Conservation (phyloP, 2,329 filamentous ascomycete species). For the Escovopsis weberi region DNA sequence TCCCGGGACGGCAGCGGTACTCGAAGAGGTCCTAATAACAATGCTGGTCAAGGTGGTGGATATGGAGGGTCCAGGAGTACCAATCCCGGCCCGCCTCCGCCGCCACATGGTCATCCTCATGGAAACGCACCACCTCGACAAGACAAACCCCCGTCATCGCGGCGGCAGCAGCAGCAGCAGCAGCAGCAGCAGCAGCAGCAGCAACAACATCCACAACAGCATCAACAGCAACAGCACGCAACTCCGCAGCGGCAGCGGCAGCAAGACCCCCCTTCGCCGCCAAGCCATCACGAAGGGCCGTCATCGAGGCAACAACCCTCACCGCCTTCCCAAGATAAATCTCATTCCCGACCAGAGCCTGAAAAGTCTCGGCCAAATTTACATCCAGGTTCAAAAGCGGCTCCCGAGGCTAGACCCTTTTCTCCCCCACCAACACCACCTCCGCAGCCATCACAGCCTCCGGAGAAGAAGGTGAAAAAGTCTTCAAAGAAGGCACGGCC, state of each 20-base stretch:
- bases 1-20: constrained; percentile 1
- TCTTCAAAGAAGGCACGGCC: background rate
- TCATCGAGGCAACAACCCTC: constrained; percentile 2
- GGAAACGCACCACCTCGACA: constrained; percentile 4
- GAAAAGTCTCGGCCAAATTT: constrained; percentile 8
- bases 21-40: constrained; percentile 1
- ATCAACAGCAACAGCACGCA: background rate
- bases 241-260: background rate
- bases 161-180: background rate
- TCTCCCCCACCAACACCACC: constrained; percentile 10
- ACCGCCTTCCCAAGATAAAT: background rate
- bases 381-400: constrained; percentile 1
- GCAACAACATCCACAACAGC: background rate
- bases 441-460: constrained; percentile 5
- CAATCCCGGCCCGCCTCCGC: constrained; percentile 8
- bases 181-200: background rate
- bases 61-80: constrained; percentile 7
- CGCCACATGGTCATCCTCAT: constrained; percentile 2
- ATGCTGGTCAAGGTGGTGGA: constrained; percentile 1
- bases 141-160: constrained; percentile 3
- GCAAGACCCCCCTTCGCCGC: constrained; percentile 2
- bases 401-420: constrained; percentile 2
- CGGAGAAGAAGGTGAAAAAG: constrained; percentile 1
- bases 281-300: background rate
- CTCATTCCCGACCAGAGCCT: constrained; percentile 2